Conservation (phyloP, 1,139 yeast species). For the Geotrichum citri-aurantii region DNA sequence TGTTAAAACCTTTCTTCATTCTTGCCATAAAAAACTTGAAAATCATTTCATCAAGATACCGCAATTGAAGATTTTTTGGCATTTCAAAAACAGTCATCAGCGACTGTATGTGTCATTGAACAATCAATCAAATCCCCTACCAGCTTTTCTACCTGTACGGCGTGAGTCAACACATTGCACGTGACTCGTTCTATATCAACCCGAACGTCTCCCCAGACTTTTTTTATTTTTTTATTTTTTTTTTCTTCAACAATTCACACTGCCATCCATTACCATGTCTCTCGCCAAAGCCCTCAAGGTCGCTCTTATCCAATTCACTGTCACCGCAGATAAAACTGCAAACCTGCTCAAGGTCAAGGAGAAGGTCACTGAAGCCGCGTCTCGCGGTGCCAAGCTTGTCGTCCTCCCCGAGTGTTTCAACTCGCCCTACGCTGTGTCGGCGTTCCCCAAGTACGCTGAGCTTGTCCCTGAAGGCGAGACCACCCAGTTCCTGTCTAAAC, state of each 20-base stretch:
- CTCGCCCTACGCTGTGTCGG: constrained; percentile 85
- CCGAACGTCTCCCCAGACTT: not conserved
- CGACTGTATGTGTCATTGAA: not conserved
- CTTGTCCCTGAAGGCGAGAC: constrained; percentile 64
- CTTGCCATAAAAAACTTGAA: too few species aligned
- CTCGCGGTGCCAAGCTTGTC: constrained; percentile 44
- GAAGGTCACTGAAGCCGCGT: constrained; percentile 51
- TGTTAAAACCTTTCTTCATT: too few species aligned
- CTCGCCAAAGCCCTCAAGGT: constrained; percentile 44
- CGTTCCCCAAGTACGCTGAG: constrained; percentile 84
- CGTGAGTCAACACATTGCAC: not conserved
- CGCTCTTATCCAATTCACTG: constrained; percentile 72
- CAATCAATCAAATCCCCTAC: too few species aligned
- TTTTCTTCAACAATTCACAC: not conserved
- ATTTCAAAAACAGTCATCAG: not conserved
- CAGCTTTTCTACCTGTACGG: not conserved
- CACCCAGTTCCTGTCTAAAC: constrained; percentile 49
- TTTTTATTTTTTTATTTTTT: not conserved
- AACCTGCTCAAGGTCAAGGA: constrained; percentile 53
- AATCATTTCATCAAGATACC: too few species aligned
- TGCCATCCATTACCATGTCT: constrained; percentile 8
- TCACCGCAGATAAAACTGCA: constrained; percentile 62
- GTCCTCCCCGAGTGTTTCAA: constrained; percentile 90
- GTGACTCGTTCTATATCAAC: not conserved
- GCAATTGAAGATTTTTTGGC: too few species aligned